A percentile compares a stretch with the other conserved stretches of the same genome.
Evolutionary conservation across 176 grass and related monocot genomes (phyloP).

Genomic region (Stipa capillata): DNA sequence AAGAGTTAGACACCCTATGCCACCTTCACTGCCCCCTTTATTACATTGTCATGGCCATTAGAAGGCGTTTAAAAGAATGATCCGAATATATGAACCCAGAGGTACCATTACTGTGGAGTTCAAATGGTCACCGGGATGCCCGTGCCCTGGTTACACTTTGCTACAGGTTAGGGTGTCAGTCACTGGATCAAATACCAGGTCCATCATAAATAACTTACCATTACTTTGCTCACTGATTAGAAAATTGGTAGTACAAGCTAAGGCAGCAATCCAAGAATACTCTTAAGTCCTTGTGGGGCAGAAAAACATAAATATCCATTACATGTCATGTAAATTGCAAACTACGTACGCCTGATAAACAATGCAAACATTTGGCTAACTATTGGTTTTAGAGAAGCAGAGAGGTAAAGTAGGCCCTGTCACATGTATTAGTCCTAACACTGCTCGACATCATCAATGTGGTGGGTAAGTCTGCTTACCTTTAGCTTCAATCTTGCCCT

Average conservation of each 20-base stretch:
- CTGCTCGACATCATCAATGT: slow-evolving; percentile 61
- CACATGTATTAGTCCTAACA: slow-evolving; percentile 27
- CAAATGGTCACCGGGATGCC: background rate
- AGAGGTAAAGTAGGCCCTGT: slow-evolving; percentile 42
- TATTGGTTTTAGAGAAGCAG: slow-evolving; percentile 26
- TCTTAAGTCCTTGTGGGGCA: background rate
- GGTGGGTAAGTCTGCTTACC: slow-evolving; percentile 34
- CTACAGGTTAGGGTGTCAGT: background rate
- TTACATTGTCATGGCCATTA: background rate
- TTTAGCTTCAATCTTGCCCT: slow-evolving; percentile 58
- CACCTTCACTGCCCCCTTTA: background rate
- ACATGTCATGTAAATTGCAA: slow-evolving; percentile 31
- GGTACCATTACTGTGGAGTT: background rate
- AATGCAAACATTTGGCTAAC: slow-evolving; percentile 18
- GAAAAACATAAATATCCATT: slow-evolving; percentile 20
- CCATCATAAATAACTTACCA: background rate
- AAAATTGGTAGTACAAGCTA: slow-evolving; percentile 6
- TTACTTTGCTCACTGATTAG: slow-evolving; percentile 6
- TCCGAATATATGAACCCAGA: background rate
- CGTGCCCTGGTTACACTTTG: background rate
- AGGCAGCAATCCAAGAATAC: background rate
- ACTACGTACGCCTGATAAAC: slow-evolving; percentile 1
- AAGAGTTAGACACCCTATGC: background rate
- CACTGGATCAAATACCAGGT: background rate
- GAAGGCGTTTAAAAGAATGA: background rate